Conservation (phyloP, 2,329 filamentous ascomycete species). For the Beauveria sp. region DNA sequence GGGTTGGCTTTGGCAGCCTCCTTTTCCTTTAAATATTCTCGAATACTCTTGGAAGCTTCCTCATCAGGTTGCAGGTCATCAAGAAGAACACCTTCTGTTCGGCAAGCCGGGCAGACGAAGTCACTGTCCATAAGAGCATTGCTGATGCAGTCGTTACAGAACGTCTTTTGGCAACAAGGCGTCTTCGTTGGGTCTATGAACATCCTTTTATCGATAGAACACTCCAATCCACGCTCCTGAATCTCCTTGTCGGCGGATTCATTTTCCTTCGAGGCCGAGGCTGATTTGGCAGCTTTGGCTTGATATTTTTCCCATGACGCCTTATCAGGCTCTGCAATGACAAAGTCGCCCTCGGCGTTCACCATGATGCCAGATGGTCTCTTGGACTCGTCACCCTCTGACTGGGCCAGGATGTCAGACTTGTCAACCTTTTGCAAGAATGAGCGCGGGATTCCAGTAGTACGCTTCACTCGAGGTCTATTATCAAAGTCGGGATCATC, state of each 20-base stretch:
- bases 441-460: conserved; percentile 91
- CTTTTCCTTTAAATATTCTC: conserved; percentile 59
- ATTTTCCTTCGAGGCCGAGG: conserved; percentile 73
- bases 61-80: conserved; percentile 83
- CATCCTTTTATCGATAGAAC: conserved; percentile 93
- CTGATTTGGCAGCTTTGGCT: conserved; percentile 74
- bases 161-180: conserved; percentile 95
- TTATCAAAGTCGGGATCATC: conserved; percentile 95
- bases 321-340: conserved; percentile 92
- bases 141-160: conserved; percentile 99
- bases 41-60: conserved; percentile 69
- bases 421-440: conserved; percentile 96
- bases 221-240: conserved; percentile 81
- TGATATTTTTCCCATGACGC: conserved; percentile 96
- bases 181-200: conserved; percentile 99
- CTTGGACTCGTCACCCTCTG: conserved; percentile 74
- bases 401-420: conserved; percentile 64
- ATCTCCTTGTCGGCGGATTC: conserved; percentile 77
- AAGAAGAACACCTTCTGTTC: conserved; percentile 83
- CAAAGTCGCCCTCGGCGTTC: conserved; percentile 94
- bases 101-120: conserved; percentile 89
- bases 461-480: conserved; percentile 86
- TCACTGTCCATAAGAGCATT: conserved; percentile 98
- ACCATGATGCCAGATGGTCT: conserved; percentile 90
- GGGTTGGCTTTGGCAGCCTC: conserved; percentile 38